Conservation (phyloP, 495 filamentous ascomycete species). For the Lichina pygmaea region DNA sequence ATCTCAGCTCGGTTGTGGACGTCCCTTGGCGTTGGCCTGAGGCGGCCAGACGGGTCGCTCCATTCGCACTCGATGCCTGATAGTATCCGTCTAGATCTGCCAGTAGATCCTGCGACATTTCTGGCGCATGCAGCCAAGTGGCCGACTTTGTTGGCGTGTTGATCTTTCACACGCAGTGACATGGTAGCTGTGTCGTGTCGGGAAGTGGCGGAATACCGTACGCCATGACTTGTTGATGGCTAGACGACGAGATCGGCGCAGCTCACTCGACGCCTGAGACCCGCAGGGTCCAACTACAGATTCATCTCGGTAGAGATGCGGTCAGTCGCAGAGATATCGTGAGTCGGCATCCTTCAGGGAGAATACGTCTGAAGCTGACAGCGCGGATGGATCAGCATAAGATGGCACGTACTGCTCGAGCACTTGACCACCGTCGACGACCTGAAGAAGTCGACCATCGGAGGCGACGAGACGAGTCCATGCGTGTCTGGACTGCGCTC, state of each 20-base stretch:
- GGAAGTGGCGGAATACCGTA: neutral
- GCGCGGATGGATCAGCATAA: conserved; percentile 12
- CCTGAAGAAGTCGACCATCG: conserved; percentile 35
- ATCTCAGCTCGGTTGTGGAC: too few relatives aligned
- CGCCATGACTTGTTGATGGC: neutral
- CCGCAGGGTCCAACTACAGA: too few relatives aligned
- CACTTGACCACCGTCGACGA: conserved; percentile 30
- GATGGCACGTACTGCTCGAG: conserved; percentile 41
- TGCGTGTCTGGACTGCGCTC: conserved; percentile 55
- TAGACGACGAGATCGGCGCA: too few relatives aligned
- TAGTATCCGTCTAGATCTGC: conserved; percentile 2
- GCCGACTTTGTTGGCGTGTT: neutral
- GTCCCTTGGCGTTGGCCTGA: too few relatives aligned
- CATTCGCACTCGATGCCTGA: neutral
- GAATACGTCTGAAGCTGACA: too few relatives aligned
- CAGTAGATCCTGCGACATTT: conserved; percentile 4
- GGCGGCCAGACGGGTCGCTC: too few relatives aligned
- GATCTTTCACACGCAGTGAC: neutral
- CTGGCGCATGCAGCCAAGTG: neutral
- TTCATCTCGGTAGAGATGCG: neutral
- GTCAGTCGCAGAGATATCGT: neutral
- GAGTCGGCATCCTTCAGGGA: neutral
- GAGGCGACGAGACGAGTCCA: conserved; percentile 25
- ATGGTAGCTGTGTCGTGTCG: neutral
- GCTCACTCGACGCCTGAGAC: too few relatives aligned